These are phyloP conservation scores for Trichophyton equinum DNA, from an alignment of 2,329 filamentous ascomycete genomes.

Conservation along the genomic window DNA sequence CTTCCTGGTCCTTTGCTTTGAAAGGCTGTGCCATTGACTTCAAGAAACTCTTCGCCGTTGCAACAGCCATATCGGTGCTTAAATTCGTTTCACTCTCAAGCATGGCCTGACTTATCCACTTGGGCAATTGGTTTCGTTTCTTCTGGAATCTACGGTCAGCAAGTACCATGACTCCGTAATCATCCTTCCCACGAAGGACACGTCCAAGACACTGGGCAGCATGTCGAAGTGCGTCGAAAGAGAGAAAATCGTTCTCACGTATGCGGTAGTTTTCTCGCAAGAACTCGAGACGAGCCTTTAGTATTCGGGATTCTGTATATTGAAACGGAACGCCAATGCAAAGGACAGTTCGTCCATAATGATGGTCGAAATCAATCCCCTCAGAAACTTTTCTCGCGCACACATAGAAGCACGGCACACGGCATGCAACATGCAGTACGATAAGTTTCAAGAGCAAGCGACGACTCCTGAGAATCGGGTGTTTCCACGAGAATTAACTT, in stretches of 20 bases:
- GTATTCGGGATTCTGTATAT: constrained; percentile 92
- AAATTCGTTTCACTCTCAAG: constrained; percentile 77
- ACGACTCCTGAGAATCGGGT: constrained; percentile 92
- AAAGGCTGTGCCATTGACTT: constrained; percentile 88
- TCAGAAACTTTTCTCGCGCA: constrained; percentile 96
- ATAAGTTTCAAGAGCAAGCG: constrained; percentile 88
- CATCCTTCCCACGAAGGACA: constrained; percentile 89
- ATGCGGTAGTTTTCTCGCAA: constrained; percentile 95
- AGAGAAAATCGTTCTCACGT: constrained; percentile 91
- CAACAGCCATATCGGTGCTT: constrained; percentile 89
- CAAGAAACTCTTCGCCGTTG: constrained; percentile 77
- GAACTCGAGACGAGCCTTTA: constrained; percentile 92
- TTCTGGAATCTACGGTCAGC: constrained; percentile 89
- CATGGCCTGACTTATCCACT: constrained; percentile 89
- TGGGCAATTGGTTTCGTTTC: constrained; percentile 79
- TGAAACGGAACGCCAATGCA: constrained; percentile 97
- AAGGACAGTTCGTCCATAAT: constrained; percentile 89
- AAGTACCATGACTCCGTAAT: constrained; percentile 99
- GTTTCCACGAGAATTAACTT: constrained; percentile 97
- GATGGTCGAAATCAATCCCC: constrained; percentile 98
- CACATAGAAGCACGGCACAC: constrained; percentile 83
- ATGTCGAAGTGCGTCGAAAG: constrained; percentile 99
- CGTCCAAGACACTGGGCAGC: constrained; percentile 92
- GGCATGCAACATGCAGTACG: constrained; percentile 93
- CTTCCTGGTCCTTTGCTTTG: constrained; percentile 68